Evolutionary conservation across 768 basidiomycete species (phyloP), one percentile per base, ranked within the genome.

Genomic region (Lactarius pseudohatsudake): DNA sequence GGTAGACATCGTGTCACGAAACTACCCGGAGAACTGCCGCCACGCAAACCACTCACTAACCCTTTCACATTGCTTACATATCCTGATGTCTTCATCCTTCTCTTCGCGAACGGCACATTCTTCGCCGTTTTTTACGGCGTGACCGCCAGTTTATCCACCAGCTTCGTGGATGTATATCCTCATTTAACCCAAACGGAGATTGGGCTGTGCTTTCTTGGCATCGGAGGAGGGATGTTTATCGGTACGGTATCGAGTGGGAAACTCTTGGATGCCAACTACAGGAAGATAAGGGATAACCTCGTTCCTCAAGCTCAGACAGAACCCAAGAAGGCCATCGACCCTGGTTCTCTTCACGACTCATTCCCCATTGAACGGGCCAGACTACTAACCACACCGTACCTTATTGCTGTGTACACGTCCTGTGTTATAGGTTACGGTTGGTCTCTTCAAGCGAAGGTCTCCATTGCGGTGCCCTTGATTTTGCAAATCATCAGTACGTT

Each of bases 181-280:
- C 81, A 76, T 67, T 78, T 92, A 22, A 82, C 75, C 64, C 83
- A 90, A 67, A 85, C 86, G 4, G 81, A 84, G 28, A 81, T 91
- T 38, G 93, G 93, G 2, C 76, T 95, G 5, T 93, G 90, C 74
- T 95, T 88, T 77, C 77, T 94, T 62, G 84, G 86, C 1, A 82
- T 89, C 59, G 94, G 92, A 2, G 82, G 85, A 18, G 94, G 93
- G 0, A 86, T 87, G 77, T 75, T 85, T 10, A 58, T 88, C 18
- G 88, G 91, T 15, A 82, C 85, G 22, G 73, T 79, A n/a, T 28
- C 80, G 1, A 85, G 80, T 26, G 92, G 93, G 3, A 83, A 78
- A 62, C 71, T 90, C 13, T 74, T 93, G 10, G 89, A 95, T 70
- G 77, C 78, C 69, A 86, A 92, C 67, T 96, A 88, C 74, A 81